Conservation (phyloP, 495 filamentous ascomycete genomes). For the Penicillium salamii region DNA sequence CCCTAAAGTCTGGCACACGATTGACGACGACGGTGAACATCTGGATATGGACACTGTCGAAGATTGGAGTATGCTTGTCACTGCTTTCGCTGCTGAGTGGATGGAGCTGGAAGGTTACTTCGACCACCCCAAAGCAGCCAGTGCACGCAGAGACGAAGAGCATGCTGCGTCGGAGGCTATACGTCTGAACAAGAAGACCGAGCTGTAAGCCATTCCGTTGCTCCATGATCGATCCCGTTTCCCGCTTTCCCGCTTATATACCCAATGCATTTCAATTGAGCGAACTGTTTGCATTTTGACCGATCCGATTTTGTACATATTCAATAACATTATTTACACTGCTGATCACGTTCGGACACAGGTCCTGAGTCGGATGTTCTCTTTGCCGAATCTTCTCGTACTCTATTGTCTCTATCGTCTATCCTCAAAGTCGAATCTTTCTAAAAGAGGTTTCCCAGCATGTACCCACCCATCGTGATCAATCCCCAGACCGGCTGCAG, state of each 20-base stretch:
- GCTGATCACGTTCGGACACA: slow-evolving; percentile 8
- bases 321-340: neutral
- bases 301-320: neutral
- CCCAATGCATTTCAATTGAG: slow-evolving; percentile 4
- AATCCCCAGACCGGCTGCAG: slow-evolving; percentile 51
- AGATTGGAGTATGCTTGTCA: slow-evolving; percentile 81
- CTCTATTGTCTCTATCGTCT: too few relatives aligned
- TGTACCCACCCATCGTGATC: slow-evolving; percentile 49
- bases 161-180: slow-evolving; percentile 15
- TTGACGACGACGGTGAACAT: slow-evolving; percentile 81
- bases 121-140: neutral
- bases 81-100: slow-evolving; percentile 89
- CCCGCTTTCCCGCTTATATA: slow-evolving; percentile 15
- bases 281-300: neutral
- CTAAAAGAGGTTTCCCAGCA: slow-evolving; percentile 37
- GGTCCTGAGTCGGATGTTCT: slow-evolving; percentile 3
- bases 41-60: slow-evolving; percentile 78
- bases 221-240: neutral
- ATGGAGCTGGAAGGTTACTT: slow-evolving; percentile 76
- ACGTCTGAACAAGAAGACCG: slow-evolving; percentile 34
- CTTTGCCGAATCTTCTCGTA: too few relatives aligned
- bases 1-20: slow-evolving; percentile 81
- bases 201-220: slow-evolving; percentile 40
- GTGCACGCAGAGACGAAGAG: slow-evolving; percentile 9
- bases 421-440: too few relatives aligned